phyloP scores from a whole-genome alignment of 371 early-diverging fungal species.

The Rhizopus arrhizus region DNA sequence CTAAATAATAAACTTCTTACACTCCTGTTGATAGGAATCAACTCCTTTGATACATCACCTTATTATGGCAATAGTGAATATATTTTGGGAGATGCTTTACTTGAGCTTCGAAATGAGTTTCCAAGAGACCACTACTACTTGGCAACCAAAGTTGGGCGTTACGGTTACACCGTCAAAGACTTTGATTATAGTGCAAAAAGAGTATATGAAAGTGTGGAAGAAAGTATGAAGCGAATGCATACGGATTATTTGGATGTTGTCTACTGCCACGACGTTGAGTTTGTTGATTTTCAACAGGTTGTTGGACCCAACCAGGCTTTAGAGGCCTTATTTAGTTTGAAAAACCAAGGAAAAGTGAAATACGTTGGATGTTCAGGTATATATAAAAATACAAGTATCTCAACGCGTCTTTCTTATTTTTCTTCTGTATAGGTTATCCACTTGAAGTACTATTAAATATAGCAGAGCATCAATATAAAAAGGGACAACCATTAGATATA shows the following conservation, averaged over 20 bases:
- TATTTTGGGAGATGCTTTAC: constrained; percentile 70
- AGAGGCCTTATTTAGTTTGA: constrained; percentile 67
- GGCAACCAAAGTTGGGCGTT: constrained; percentile 80
- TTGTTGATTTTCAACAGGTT: constrained; percentile 63
- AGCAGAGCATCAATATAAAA: constrained; percentile 61
- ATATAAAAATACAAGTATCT: background rate
- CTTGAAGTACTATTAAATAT: constrained; percentile 68
- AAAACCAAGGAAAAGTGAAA: constrained; percentile 65
- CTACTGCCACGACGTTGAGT: constrained; percentile 82
- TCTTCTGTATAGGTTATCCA: constrained; percentile 59
- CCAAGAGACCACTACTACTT: constrained; percentile 69
- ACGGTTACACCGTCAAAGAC: constrained; percentile 62
- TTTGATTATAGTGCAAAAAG: constrained; percentile 71
- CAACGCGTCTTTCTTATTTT: background rate
- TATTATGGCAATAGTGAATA: constrained; percentile 76
- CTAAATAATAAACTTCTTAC: background rate
- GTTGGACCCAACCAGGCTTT: constrained; percentile 63
- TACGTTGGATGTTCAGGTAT: constrained; percentile 77
- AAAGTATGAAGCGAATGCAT: constrained; percentile 66
- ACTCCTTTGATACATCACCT: constrained; percentile 77
- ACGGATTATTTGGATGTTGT: constrained; percentile 79
- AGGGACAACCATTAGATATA: constrained; percentile 69
- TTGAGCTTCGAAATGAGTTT: constrained; percentile 50
- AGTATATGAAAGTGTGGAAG: constrained; percentile 57
- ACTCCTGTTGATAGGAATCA: constrained; percentile 54